Conservation (phyloP, 148 eudicot species). For the Cornus florida region DNA sequence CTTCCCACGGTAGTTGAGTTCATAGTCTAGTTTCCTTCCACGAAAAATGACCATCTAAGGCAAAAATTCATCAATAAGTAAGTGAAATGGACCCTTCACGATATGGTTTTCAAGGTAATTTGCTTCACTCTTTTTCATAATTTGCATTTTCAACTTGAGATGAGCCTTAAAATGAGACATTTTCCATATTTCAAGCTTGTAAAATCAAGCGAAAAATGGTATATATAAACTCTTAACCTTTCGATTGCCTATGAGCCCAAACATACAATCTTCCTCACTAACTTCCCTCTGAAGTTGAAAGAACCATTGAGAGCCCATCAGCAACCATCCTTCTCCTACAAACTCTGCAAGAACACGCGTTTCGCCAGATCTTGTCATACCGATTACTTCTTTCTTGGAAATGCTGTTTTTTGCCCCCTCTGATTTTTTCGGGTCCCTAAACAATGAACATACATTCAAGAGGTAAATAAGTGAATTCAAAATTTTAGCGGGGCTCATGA, state of each 20-base stretch:
- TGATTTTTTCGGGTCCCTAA: slow-evolving; percentile 42
- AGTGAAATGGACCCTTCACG: not conserved
- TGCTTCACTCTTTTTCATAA: no score
- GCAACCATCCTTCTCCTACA: slow-evolving; percentile 44
- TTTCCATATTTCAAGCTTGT: no score
- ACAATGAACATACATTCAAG: slow-evolving; percentile 11
- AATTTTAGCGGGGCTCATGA: not conserved
- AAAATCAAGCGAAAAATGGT: not conserved
- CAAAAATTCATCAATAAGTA: not conserved
- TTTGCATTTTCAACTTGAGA: no score
- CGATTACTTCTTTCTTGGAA: slow-evolving; percentile 39
- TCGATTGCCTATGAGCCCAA: slow-evolving; percentile 56
- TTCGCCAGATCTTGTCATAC: slow-evolving; percentile 50
- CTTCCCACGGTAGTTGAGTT: slow-evolving; percentile 36
- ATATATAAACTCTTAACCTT: slow-evolving; percentile 36
- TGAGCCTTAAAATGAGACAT: no score
- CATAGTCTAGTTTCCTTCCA: slow-evolving; percentile 70
- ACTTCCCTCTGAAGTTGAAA: slow-evolving; percentile 29
- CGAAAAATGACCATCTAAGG: slow-evolving; percentile 51
- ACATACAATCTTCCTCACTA: slow-evolving; percentile 38
- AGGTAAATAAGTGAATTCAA: not conserved
- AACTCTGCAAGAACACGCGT: slow-evolving; percentile 46
- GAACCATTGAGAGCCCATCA: slow-evolving; percentile 46
- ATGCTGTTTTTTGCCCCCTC: slow-evolving; percentile 18
- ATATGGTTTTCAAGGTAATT: not conserved